phyloP scores from a whole-genome alignment of 192 early-diverging fungal genomes.

The Entomortierella chlamydospora region DNA sequence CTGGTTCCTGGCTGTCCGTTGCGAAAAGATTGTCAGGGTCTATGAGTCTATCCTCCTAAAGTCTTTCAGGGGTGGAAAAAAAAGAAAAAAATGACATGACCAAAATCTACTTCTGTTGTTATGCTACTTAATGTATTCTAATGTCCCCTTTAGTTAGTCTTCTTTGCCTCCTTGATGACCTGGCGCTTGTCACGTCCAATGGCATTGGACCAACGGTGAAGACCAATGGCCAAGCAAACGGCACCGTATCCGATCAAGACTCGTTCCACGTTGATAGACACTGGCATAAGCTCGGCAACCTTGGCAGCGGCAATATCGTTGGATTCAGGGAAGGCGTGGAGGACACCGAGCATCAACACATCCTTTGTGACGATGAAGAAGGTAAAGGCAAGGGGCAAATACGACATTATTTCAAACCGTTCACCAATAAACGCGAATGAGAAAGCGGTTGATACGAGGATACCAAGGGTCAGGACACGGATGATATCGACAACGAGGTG shows the following conservation, averaged over 20 bases:
- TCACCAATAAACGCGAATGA: constrained; percentile 37
- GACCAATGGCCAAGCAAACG: constrained; percentile 23
- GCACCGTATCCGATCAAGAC: constrained; percentile 16
- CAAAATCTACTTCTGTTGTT: background rate
- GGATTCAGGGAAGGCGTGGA: constrained; percentile 20
- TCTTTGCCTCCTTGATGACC: constrained; percentile 46
- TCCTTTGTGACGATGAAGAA: constrained; percentile 37
- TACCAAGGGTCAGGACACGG: constrained; percentile 21
- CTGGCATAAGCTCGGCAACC: constrained; percentile 32
- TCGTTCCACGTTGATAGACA: constrained; percentile 28
- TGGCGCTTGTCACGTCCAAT: constrained; percentile 55
- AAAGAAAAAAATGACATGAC: background rate
- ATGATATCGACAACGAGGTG: constrained; percentile 30
- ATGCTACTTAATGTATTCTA: background rate
- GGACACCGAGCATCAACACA: constrained; percentile 28
- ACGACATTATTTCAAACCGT: constrained; percentile 35
- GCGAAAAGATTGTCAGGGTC: background rate
- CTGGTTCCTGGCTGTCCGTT: background rate
- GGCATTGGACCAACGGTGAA: constrained; percentile 49
- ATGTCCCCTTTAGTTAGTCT: constrained; percentile 23
- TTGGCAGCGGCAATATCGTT: constrained; percentile 28
- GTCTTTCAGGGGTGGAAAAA: background rate
- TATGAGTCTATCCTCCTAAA: background rate
- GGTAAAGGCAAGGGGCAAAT: constrained; percentile 12
- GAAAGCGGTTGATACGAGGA: constrained; percentile 43